Conservation (phyloP, 495 filamentous ascomycete genomes). For the Aspergillus affinis region DNA sequence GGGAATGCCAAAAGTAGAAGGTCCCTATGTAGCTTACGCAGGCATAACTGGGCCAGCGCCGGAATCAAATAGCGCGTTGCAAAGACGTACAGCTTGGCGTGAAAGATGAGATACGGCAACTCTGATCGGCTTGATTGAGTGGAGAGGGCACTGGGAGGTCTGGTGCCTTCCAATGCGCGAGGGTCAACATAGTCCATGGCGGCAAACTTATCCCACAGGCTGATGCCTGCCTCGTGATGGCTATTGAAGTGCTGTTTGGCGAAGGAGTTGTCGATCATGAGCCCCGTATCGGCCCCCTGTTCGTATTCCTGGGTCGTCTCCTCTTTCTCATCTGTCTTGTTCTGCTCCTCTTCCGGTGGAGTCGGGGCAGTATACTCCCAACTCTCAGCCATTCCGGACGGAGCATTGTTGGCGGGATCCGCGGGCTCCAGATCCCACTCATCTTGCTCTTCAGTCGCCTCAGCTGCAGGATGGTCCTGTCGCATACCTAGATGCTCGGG, state of each 20-base stretch:
- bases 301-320: slow-evolving; percentile 2
- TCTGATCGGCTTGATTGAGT: slow-evolving; percentile 12
- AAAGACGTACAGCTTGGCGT: slow-evolving; percentile 50
- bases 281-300: slow-evolving; percentile 20
- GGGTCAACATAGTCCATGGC: slow-evolving; percentile 38
- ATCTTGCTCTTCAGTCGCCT: slow-evolving; percentile 11
- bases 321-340: slow-evolving; percentile 7
- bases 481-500: slow-evolving; percentile 16
- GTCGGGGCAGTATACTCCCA: slow-evolving; percentile 16
- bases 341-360: slow-evolving; percentile 6
- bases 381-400: slow-evolving; percentile 5
- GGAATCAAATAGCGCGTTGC: slow-evolving; percentile 46
- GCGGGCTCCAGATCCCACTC: slow-evolving; percentile 12
- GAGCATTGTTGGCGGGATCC: slow-evolving; percentile 3
- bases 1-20: slow-evolving; percentile 34
- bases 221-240: slow-evolving; percentile 34
- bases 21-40: slow-evolving; percentile 42
- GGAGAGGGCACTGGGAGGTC: slow-evolving; percentile 15
- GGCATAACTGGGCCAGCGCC: slow-evolving; percentile 44
- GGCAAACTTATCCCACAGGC: slow-evolving; percentile 44
- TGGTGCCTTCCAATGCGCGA: slow-evolving; percentile 12
- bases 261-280: slow-evolving; percentile 46
- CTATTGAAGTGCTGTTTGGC: slow-evolving; percentile 35
- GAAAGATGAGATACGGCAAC: slow-evolving; percentile 45
- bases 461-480: slow-evolving; percentile 12